Evolutionary conservation across 2,329 filamentous ascomycete genomes (phyloP).

Genomic region (Diaporthe caulivora): DNA sequence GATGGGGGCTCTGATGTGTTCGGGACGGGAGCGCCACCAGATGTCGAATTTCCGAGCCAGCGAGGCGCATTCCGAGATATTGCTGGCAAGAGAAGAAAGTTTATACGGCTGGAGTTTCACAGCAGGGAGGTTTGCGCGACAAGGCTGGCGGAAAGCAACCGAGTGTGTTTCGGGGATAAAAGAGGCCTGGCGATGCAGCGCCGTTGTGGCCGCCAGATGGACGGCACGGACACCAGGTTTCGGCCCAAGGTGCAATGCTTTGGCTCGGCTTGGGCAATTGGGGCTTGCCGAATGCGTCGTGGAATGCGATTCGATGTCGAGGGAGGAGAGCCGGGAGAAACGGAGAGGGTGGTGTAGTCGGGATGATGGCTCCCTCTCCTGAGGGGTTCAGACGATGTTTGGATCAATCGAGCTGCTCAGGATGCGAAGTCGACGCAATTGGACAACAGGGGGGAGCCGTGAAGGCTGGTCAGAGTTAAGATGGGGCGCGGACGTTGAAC

Average conservation of each 20-base stretch:
- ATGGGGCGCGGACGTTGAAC: constrained; percentile 14
- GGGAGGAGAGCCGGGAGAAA: not conserved
- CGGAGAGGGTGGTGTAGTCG: not conserved
- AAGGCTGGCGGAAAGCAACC: constrained; percentile 20
- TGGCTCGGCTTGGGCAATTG: not conserved
- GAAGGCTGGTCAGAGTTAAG: constrained; percentile 20
- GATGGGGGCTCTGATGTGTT: not conserved
- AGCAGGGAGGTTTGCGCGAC: constrained; percentile 34
- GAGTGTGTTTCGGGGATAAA: constrained; percentile 28
- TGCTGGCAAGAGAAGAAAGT: constrained; percentile 15
- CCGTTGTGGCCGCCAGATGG: constrained; percentile 5
- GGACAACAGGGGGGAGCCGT: constrained; percentile 1
- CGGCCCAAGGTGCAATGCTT: constrained; percentile 3
- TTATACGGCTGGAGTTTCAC: constrained; percentile 30
- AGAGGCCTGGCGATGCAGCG: constrained; percentile 10
- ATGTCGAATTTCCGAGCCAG: constrained; percentile 14
- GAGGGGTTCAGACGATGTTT: constrained; percentile 17
- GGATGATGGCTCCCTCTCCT: not conserved
- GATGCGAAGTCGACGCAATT: constrained; percentile 11
- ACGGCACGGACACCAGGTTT: constrained; percentile 17
- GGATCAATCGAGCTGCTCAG: constrained; percentile 7
- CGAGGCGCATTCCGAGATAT: constrained; percentile 19
- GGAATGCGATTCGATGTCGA: constrained; percentile 28
- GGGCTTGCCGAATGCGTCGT: constrained; percentile 13
- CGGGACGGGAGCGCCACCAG: not conserved